phyloP scores from a whole-genome alignment of 768 basidiomycete genomes.

The Hygrocybe coccinea region DNA sequence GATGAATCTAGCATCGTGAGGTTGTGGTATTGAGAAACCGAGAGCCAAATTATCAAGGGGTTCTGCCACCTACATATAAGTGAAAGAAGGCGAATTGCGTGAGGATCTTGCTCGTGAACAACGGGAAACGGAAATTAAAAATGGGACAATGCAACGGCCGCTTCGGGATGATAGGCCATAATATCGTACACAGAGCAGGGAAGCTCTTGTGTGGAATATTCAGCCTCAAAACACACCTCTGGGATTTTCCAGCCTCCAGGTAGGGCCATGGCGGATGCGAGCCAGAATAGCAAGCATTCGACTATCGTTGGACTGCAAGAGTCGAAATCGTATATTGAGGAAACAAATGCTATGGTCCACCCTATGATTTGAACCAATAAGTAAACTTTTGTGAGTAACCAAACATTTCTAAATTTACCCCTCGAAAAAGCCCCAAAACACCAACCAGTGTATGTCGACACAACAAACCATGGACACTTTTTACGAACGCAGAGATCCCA shows the following conservation, averaged over 20 bases:
- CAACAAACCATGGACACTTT: slow-evolving; percentile 50
- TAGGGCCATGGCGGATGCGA: slow-evolving; percentile 47
- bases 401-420: slow-evolving; percentile 31
- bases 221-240: slow-evolving; percentile 35
- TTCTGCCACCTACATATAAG: slow-evolving; percentile 40
- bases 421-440: slow-evolving; percentile 57
- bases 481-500: slow-evolving; percentile 53
- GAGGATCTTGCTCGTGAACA: background rate
- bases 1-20: slow-evolving; percentile 21
- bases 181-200: slow-evolving; percentile 30
- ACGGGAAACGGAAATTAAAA: background rate
- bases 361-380: slow-evolving; percentile 31
- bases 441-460: slow-evolving; percentile 60
- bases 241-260: slow-evolving; percentile 31
- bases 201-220: slow-evolving; percentile 15
- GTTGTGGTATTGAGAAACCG: slow-evolving; percentile 23
- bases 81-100: slow-evolving; percentile 1
- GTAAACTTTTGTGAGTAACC: background rate
- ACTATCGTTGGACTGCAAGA: slow-evolving; percentile 42
- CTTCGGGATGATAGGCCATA: slow-evolving; percentile 23
- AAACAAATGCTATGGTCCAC: slow-evolving; percentile 50
- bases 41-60: slow-evolving; percentile 29
- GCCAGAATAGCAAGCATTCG: slow-evolving; percentile 52
- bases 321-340: slow-evolving; percentile 40
- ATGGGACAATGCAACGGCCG: slow-evolving; percentile 24